Conservation (phyloP, 2,329 filamentous ascomycete species). For the Apiospora pterosperma region DNA sequence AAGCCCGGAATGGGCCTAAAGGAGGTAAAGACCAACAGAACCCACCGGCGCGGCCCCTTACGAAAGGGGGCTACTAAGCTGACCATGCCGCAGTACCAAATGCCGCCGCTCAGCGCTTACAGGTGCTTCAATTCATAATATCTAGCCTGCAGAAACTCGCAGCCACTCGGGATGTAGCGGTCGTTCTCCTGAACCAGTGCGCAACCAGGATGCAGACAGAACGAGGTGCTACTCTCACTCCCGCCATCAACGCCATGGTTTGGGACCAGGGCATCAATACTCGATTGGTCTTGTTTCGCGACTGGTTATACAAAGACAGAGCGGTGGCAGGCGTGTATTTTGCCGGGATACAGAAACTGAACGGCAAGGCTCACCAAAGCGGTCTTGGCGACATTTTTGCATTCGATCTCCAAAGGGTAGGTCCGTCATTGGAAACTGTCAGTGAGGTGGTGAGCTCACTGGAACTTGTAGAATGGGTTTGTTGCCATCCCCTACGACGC, state of each 20-base stretch:
- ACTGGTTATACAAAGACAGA: constrained; percentile 58
- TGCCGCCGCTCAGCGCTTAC: constrained; percentile 41
- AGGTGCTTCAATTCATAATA: constrained; percentile 60
- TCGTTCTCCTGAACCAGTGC: constrained; percentile 76
- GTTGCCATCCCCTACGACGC: constrained; percentile 37
- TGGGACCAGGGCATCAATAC: constrained; percentile 80
- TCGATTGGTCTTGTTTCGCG: constrained; percentile 73
- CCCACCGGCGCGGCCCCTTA: constrained; percentile 1
- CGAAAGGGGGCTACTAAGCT: constrained; percentile 3
- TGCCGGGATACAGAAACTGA: constrained; percentile 62
- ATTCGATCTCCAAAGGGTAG: constrained; percentile 47
- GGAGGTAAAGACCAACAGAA: constrained; percentile 33
- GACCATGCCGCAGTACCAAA: constrained; percentile 28
- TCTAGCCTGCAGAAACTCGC: constrained; percentile 73
- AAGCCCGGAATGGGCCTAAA: constrained; percentile 34
- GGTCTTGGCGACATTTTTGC: constrained; percentile 42
- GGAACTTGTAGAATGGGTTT: constrained; percentile 38
- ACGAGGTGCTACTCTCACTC: constrained; percentile 65
- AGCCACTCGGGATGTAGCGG: constrained; percentile 65
- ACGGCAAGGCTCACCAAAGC: constrained; percentile 45
- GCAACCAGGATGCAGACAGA: constrained; percentile 74
- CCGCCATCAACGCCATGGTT: constrained; percentile 68
- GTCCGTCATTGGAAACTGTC: constrained; percentile 10
- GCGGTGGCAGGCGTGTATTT: constrained; percentile 50
- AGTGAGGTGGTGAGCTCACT: constrained; percentile 8